Conservation (phyloP, 495 filamentous ascomycete genomes). For the Pseudomonodictys pantanalensis region DNA sequence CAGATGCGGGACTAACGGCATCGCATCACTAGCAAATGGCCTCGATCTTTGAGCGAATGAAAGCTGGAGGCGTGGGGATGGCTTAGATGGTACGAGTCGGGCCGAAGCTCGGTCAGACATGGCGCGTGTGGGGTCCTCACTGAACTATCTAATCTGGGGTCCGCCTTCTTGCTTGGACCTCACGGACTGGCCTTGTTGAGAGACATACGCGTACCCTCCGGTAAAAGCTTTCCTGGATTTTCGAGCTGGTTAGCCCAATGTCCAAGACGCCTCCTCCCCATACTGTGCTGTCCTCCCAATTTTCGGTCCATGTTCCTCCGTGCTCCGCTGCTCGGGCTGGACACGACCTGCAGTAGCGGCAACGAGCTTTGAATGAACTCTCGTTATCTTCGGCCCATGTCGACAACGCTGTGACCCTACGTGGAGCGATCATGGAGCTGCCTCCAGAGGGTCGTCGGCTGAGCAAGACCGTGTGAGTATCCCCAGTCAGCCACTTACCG, state of each 20-base stretch:
- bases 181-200: not conserved
- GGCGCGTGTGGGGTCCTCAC: not conserved
- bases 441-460: constrained; percentile 6
- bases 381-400: constrained; percentile 16
- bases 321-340: not conserved
- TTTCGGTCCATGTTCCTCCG: constrained; percentile 19
- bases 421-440: constrained; percentile 1
- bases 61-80: not conserved
- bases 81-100: not conserved
- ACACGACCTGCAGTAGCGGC: not conserved
- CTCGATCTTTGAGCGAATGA: not conserved
- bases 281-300: not conserved
- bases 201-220: not conserved
- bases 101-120: constrained; percentile 10
- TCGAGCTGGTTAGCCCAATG: not conserved
- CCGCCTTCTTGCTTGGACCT: not conserved
- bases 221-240: not conserved
- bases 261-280: not conserved
- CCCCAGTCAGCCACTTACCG: not conserved
- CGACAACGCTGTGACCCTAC: not conserved
- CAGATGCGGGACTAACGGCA: not conserved
- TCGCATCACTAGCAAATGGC: not conserved
- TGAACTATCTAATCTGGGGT: not conserved
- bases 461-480: constrained; percentile 23
- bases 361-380: not conserved